Base-by-base conservation (phyloP, 306 rosid genomes). In the Malus sylvestris region DNA sequence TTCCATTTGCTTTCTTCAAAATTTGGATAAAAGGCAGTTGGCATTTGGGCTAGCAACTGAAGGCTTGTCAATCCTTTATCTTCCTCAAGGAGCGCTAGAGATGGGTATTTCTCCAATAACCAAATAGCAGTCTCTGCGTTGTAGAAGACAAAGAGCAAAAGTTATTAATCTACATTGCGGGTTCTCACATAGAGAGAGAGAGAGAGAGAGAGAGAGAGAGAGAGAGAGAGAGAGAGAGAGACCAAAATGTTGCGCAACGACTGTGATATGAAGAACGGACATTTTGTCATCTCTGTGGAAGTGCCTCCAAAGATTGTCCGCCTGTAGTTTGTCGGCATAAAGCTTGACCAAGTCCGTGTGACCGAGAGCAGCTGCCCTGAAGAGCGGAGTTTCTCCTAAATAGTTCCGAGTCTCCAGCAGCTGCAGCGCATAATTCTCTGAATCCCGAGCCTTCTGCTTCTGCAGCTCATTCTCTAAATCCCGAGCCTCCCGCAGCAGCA, bases 1-100 rank as follows among this genome's bases (percentile, higher is more conserved):
- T 45, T 25, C 40, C 66, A 74, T 25, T 18, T 29, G 18, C 45
- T 53, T 27, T 20, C 6, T 45, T 72, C 9, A 35, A 4, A 73
- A 30, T 61, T 52, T 30, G 70, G 61, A 4, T 9, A 7, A 44
- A 73, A 73, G 51, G 79, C 75, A n/a, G 2, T 38, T 1, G 83
- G 83, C 83, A 79, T 79, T 30, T 73, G 75, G 38, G 83, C 75
- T 22, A 79, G 51, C 58, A 79, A 16, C 20, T 73, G 68, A 18
- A 79, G 78, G 74, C 68, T 49, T 13, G 82, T 35, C 38, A 33
- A 8, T 0, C 55, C 59, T 0, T 25, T 2, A 35, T 14, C 14
- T 2, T 65, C 59, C 49, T 1, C 27, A 20, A 52, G 32, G 16
- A 14, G 22, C 40, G 55, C 45, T 19, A 72, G 73, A 9, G 29